Evolutionary conservation across 257 asterid species (phyloP).

Genomic region (Solanum sitiens): DNA sequence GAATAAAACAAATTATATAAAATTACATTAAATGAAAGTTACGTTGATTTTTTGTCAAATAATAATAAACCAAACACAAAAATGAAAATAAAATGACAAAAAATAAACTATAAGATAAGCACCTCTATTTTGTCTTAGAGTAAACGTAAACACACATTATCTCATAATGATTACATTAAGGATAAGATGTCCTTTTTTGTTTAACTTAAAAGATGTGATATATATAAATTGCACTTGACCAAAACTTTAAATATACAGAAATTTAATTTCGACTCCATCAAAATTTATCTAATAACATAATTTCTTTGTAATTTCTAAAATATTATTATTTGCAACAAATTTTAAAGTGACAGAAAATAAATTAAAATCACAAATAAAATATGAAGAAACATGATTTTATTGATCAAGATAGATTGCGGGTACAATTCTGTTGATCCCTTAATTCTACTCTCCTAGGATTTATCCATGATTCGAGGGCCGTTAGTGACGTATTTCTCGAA

Average conservation of each 20-base stretch:
- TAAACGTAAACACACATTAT: not conserved
- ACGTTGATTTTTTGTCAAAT: not conserved
- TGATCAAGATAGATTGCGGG: no score
- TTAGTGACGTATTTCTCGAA: no score
- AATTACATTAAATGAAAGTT: not conserved
- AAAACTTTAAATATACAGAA: not conserved
- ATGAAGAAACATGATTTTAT: no score
- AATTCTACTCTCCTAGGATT: no score
- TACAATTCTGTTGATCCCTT: no score
- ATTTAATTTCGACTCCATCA: not conserved
- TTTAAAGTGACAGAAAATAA: no score
- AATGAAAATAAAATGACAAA: not conserved
- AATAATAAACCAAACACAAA: not conserved
- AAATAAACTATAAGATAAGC: not conserved
- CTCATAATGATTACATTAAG: not conserved
- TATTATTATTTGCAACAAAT: not conserved
- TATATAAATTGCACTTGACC: not conserved
- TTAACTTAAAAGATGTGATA: not conserved
- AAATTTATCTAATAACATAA: not conserved
- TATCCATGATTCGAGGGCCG: no score
- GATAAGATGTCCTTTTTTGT: not conserved
- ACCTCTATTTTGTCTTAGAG: not conserved
- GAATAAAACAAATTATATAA: not conserved
- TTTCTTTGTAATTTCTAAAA: accelerated
- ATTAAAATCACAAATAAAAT: no score